Conservation (phyloP, 2,329 filamentous ascomycete genomes). For the Alternaria ethzedia region DNA sequence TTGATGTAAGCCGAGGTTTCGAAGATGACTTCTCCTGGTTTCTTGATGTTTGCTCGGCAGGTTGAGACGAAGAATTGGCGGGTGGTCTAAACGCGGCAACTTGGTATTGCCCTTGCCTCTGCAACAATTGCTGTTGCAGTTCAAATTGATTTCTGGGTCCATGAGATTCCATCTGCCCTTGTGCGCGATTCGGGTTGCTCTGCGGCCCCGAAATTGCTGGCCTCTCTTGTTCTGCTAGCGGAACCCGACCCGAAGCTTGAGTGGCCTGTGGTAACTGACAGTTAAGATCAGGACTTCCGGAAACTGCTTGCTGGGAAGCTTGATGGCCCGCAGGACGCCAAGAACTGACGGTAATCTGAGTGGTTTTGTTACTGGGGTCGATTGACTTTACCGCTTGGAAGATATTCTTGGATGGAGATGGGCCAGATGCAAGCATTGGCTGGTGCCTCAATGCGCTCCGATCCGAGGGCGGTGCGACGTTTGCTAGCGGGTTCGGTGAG, state of each 20-base stretch:
- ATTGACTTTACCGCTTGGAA: background rate
- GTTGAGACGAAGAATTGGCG: constrained; percentile 43
- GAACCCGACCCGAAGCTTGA: constrained; percentile 11
- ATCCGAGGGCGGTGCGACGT: constrained; percentile 8
- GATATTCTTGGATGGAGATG: constrained; percentile 9
- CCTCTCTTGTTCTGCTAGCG: constrained; percentile 19
- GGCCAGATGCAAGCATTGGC: background rate
- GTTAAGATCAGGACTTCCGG: constrained; percentile 11
- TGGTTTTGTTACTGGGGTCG: background rate
- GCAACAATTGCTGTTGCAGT: constrained; percentile 40
- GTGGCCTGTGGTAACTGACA: constrained; percentile 1
- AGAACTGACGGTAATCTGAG: constrained; percentile 17
- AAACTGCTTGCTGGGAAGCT: constrained; percentile 4
- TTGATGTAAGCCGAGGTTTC: constrained; percentile 38
- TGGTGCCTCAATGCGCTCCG: constrained; percentile 1
- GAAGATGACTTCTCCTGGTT: constrained; percentile 33
- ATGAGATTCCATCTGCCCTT: constrained; percentile 11
- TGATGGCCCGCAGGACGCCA: constrained; percentile 12
- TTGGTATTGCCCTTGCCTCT: constrained; percentile 44
- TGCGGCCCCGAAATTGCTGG: constrained; percentile 12
- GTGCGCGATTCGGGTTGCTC: constrained; percentile 14
- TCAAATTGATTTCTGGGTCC: constrained; percentile 36
- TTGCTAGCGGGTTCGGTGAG: constrained; percentile 12
- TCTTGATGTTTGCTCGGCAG: constrained; percentile 26
- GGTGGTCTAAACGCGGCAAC: constrained; percentile 50